phyloP scores from a whole-genome alignment of 2,329 filamentous ascomycete species.

The Xylariales sp. region DNA sequence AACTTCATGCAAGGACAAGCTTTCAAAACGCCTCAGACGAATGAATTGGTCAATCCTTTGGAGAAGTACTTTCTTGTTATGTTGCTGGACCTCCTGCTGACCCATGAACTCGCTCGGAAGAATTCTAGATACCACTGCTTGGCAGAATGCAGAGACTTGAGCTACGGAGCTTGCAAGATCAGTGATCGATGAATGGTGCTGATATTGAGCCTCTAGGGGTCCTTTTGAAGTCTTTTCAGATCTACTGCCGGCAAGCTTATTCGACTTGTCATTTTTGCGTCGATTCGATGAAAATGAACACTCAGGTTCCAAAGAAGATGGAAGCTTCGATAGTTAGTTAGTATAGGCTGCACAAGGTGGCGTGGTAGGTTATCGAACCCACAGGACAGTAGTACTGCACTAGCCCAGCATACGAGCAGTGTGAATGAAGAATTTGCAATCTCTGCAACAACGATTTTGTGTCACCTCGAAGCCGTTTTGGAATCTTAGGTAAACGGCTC shows the following conservation, averaged over 20 bases:
- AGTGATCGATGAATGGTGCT: slow-evolving; percentile 51
- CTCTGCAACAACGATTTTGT: slow-evolving; percentile 56
- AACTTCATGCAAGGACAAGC: slow-evolving; percentile 72
- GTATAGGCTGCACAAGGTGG: too few species aligned
- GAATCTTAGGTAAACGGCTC: slow-evolving; percentile 29
- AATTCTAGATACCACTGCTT: slow-evolving; percentile 66
- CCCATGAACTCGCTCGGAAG: slow-evolving; percentile 78
- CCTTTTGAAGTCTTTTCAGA: too few species aligned
- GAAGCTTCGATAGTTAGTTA: too few species aligned
- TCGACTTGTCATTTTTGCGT: too few species aligned
- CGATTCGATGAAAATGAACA: too few species aligned
- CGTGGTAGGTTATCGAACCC: too few species aligned
- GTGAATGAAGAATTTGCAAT: slow-evolving; percentile 65
- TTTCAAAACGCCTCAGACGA: slow-evolving; percentile 74
- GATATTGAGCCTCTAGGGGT: too few species aligned
- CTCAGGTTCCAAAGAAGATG: too few species aligned
- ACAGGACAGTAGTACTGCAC: slow-evolving; percentile 76
- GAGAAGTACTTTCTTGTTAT: slow-evolving; percentile 62
- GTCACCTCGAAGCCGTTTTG: slow-evolving; percentile 65
- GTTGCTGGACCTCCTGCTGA: slow-evolving; percentile 37
- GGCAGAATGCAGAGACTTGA: slow-evolving; percentile 82
- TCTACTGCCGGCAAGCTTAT: too few species aligned
- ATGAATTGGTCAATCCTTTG: slow-evolving; percentile 74
- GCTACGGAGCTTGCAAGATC: slow-evolving; percentile 63
- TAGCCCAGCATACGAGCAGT: slow-evolving; percentile 76